A percentile compares a stretch with the other conserved stretches of the same genome.
These are phyloP conservation scores for Lentinula detonsa DNA, from an alignment of 768 basidiomycete genomes.

Conservation along the genomic window DNA sequence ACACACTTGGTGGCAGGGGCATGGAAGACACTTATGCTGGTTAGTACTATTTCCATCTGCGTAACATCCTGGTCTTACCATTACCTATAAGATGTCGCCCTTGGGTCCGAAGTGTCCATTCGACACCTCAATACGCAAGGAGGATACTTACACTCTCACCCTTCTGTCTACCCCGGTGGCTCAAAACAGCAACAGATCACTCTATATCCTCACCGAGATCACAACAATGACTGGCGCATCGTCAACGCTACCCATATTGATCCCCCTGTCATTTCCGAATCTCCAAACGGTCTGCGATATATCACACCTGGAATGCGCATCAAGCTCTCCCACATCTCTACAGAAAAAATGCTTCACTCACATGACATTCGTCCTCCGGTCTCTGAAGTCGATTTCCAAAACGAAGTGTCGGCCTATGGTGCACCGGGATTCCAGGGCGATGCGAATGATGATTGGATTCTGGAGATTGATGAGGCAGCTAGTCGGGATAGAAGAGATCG, in stretches of 20 bases:
- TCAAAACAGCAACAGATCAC: slow-evolving; percentile 97
- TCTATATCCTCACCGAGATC: slow-evolving; percentile 96
- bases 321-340: slow-evolving; percentile 74
- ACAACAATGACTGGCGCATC: slow-evolving; percentile 92
- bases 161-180: slow-evolving; percentile 84
- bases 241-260: slow-evolving; percentile 58
- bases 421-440: slow-evolving; percentile 82
- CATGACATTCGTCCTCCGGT: slow-evolving; percentile 94
- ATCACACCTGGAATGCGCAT: slow-evolving; percentile 64
- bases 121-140: slow-evolving; percentile 97
- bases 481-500: slow-evolving; percentile 44
- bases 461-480: slow-evolving; percentile 76
- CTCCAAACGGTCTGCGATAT: slow-evolving; percentile 44
- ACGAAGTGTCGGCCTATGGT: slow-evolving; percentile 95
- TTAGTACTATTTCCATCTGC: slow-evolving; percentile 15
- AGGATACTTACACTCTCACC: slow-evolving; percentile 96
- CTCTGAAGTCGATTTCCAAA: slow-evolving; percentile 98
- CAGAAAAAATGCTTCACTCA: slow-evolving; percentile 86
- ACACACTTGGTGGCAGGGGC: slow-evolving; percentile 80
- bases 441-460: slow-evolving; percentile 87
- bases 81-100: slow-evolving; percentile 56
- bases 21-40: slow-evolving; percentile 89
- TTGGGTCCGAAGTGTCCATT: slow-evolving; percentile 79
- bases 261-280: background rate
- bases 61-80: background rate